Evolutionary conservation across 1,139 yeast species (phyloP), one percentile per base, ranked within the genome.

Genomic region (Hemisphaericaspora lyxosophila): DNA sequence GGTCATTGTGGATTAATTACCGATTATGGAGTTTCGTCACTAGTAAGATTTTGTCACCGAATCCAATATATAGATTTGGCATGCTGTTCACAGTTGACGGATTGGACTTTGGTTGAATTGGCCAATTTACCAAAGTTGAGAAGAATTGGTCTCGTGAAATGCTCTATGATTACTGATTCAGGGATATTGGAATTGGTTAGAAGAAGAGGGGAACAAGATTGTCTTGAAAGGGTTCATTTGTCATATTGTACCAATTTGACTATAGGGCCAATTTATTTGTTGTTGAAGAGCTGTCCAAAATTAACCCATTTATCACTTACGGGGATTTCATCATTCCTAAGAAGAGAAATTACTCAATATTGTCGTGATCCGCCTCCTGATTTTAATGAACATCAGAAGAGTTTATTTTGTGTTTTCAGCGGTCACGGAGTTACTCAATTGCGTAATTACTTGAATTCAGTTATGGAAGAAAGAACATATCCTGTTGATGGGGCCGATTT

Each of bases 311-410:
- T 92, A 40, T 82, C 90, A 9, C 67, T 85, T 41, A 92, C 98
- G 0, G 98, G 98, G 1, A 90, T 92, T 18, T 75, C 85, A 3
- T 86, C 96, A 22, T 92, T 92, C 63, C 73, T 92, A 56, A 75
- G 96, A 45, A 75, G 84, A 14, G 97, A 92, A 53, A 79, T 92
- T 36, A 85, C 94, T 1, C 82, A 79, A 49, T 90, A 80, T 60
- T 90, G 97, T 57, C 82, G 98, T 25, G 86, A 84, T n/a, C 95
- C 97, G 2, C 98, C 98, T 3, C 80, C 87, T 11, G 97, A 90
- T 53, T 90, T 92, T 57, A 89, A 85, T 42, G 89, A 83, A 42
- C 85, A 84, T 51, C 98, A 92, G 60, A 83, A 83, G 49, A 77
- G 84, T 14, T 76, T 87, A 36, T 92, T 92, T 54, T 92, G 98